Base-by-base conservation (phyloP, 2,329 filamentous ascomycete species). In the Alternaria ethzedia region DNA sequence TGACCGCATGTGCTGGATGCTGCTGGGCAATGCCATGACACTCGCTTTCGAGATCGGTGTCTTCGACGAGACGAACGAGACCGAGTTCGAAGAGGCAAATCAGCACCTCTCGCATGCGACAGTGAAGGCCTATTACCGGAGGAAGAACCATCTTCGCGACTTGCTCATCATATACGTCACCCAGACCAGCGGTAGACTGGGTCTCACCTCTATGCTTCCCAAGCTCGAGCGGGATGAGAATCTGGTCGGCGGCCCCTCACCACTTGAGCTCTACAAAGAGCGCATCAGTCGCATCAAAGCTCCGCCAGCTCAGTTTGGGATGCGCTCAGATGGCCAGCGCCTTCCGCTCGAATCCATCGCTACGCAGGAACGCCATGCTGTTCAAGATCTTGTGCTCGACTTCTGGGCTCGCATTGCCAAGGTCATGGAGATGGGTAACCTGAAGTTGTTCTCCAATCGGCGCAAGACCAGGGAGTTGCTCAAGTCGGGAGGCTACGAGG, bases 1-100 rank as follows among this genome's bases (percentile, higher is more conserved):
- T 63, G 95, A 97, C 75, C 91, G 94, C 58, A 97, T 97, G 92
- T 97, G 93, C 76, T 97, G 95, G 95, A 97, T 97, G 93, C 84
- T 98, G 13, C 86, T 98, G 28, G 96, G 93, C 75, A 96, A 94
- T 41, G 94, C 93, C 13, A 92, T 95, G 83, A 92, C 94, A 1
- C 84, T 98, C 41, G 93, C 92, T 0, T 97, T 97, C 70, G 96
- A 99, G 79, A 88, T 99, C 30, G 96, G 96, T 11, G 93, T 99
- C 3, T 99, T 98, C 72, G 96, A 98, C 70, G 89, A 94, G 62
- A 93, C 94, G 68, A 93, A 92, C 61, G 91, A 94, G 72, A 80
- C 90, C 59, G 86, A 86, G 62, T 83, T 88, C 56, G 75, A 79
- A 50, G 72, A 80, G 55, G 79, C 76, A 5, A 80, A 81, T 65